phyloP scores from a whole-genome alignment of 2,329 filamentous ascomycete species.

The Botrytis deweyae region DNA sequence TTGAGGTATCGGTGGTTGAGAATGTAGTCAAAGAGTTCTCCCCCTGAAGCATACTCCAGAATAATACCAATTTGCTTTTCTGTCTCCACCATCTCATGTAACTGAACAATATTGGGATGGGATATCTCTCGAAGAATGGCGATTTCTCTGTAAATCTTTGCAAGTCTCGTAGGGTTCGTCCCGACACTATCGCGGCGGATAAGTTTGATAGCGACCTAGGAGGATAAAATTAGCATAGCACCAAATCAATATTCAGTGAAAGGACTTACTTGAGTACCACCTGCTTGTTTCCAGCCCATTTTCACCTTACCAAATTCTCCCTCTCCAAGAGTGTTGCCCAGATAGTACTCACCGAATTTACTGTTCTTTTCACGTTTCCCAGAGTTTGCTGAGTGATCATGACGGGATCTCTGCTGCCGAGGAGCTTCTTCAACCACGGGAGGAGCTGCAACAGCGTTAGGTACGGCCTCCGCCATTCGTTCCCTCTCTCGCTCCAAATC shows the following conservation, averaged over 20 bases:
- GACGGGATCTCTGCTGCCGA: slow-evolving; percentile 51
- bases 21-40: slow-evolving; percentile 97
- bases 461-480: slow-evolving; percentile 60
- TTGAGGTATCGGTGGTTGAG: slow-evolving; percentile 95
- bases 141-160: slow-evolving; percentile 97
- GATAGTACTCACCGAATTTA: slow-evolving; percentile 92
- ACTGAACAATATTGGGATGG: slow-evolving; percentile 93
- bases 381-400: slow-evolving; percentile 50
- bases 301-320: slow-evolving; percentile 99
- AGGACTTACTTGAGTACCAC: slow-evolving; percentile 69
- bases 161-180: slow-evolving; percentile 81
- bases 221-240: neutral
- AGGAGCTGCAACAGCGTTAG: slow-evolving; percentile 45
- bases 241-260: neutral
- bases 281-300: slow-evolving; percentile 95
- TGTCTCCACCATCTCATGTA: slow-evolving; percentile 98
- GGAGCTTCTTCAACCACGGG: slow-evolving; percentile 47
- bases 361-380: slow-evolving; percentile 67
- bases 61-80: slow-evolving; percentile 98
- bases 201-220: slow-evolving; percentile 90
- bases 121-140: slow-evolving; percentile 82
- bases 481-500: slow-evolving; percentile 71
- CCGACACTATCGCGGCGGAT: slow-evolving; percentile 91
- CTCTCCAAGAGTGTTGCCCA: slow-evolving; percentile 94
- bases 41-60: slow-evolving; percentile 94